Evolutionary conservation across 2,329 filamentous ascomycete species (phyloP).

Genomic region (Fusarium papillatum): DNA sequence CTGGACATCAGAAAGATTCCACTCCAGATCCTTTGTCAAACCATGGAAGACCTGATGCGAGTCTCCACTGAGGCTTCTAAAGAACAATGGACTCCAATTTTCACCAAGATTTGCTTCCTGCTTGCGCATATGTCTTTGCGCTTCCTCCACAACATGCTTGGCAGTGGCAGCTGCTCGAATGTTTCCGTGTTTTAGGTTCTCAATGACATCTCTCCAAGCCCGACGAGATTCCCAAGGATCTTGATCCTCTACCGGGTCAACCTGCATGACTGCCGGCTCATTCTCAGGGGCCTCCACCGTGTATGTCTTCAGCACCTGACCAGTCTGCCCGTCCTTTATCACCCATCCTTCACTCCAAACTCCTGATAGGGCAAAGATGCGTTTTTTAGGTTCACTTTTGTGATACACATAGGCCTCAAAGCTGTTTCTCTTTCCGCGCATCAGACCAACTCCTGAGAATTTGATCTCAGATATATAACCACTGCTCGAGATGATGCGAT

Average conservation of each 20-base stretch:
- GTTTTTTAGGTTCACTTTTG: neutral
- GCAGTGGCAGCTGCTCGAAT: slow-evolving; percentile 79
- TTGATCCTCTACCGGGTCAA: slow-evolving; percentile 70
- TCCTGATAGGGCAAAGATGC: neutral
- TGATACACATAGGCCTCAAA: neutral
- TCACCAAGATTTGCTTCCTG: slow-evolving; percentile 68
- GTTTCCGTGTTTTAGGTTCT: slow-evolving; percentile 78
- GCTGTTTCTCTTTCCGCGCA: neutral
- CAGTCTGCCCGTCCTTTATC: neutral
- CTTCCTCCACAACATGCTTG: slow-evolving; percentile 86
- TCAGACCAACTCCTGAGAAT: neutral
- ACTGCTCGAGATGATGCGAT: neutral
- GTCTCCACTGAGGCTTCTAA: neutral
- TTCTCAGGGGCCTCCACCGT: neutral
- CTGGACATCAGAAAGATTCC: neutral
- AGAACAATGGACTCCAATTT: slow-evolving; percentile 32
- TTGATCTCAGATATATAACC: neutral
- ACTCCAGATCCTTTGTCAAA: neutral
- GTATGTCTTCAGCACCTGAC: neutral
- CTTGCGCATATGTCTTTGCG: slow-evolving; percentile 81
- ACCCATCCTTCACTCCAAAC: neutral
- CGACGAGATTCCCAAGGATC: slow-evolving; percentile 84
- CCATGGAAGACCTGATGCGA: neutral
- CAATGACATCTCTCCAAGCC: slow-evolving; percentile 84
- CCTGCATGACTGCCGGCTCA: neutral